Base-by-base conservation (phyloP, 169 alveolate genomes). In the Plasmodium adleri region DNA sequence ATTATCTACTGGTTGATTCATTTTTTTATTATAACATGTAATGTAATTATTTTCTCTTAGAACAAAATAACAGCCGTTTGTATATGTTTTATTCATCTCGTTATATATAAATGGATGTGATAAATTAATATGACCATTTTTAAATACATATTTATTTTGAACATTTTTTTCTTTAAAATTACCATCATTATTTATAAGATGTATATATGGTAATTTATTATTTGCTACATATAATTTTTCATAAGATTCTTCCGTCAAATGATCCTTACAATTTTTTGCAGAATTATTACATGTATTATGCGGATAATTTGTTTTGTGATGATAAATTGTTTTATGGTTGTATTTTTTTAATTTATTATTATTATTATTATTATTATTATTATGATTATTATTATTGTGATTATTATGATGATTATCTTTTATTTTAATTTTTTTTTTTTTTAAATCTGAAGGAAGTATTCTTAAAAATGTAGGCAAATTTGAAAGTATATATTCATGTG, bases 401-500 rank as follows among this genome's bases (percentile, higher is more conserved):
- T 85, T 62, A 62, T 70, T 32, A 32, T 70, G 17, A 49, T 85
- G 22, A 49, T 60, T 71, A 59, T 85, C 68, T 28, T 85, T 85
- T 50, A 85, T 50, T 62, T 70, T 45, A 9, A 15, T 59, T 49
- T 68, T 85, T 20, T 62, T 72, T 60, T 43, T 86, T 26, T 47
- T 12, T 64, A 72, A 71, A 71, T 86, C 92, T 22, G 54, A 59
- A 6, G 92, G 92, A n/a, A 86, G 49, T 47, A 86, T 72, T 54
- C 92, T 70, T 73, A 86, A 86, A 32, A 86, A 86, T 17, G 13
- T 50, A 0, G 92, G 92, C 12, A 86, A 59, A 45, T 86, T 86
- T 0, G 92, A 71, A 20, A 86, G 45, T 17, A 86, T 86, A 12
- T 86, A 86, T 49, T 71, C 92, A 86, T 86, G 92, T 2, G 92